phyloP scores from a whole-genome alignment of 169 alveolate species.

The Cryptosporidium parvum region DNA sequence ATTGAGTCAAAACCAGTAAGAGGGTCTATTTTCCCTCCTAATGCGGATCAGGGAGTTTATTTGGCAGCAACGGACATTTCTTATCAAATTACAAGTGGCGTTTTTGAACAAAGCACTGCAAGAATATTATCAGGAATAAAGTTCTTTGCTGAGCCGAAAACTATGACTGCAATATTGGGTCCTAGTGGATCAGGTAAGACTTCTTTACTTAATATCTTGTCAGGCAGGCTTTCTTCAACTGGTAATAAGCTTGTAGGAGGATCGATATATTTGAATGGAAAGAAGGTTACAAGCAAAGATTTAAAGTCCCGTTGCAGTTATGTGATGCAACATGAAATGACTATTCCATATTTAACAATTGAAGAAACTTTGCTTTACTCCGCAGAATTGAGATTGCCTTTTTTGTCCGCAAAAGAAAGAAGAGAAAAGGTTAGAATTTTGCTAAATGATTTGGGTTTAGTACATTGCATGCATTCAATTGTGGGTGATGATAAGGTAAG shows the following conservation, averaged over 20 bases:
- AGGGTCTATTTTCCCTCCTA: conserved; percentile 29
- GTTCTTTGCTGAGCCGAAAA: conserved; percentile 65
- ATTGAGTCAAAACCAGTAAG: conserved; percentile 21
- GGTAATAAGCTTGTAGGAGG: conserved; percentile 58
- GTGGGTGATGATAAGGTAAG: conserved; percentile 85
- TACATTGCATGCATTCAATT: conserved; percentile 78
- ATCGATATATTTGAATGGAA: conserved; percentile 54
- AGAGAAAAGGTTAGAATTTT: conserved; percentile 74
- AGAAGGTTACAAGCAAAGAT: conserved; percentile 70
- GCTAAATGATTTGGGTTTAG: conserved; percentile 77
- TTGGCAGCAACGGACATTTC: conserved; percentile 43
- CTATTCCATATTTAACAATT: conserved; percentile 85
- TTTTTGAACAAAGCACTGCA: conserved; percentile 47
- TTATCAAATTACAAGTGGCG: conserved; percentile 42
- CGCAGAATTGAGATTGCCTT: conserved; percentile 82
- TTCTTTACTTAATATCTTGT: conserved; percentile 88
- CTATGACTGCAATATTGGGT: conserved; percentile 81
- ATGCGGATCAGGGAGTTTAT: conserved; percentile 14
- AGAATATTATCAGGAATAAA: conserved; percentile 37
- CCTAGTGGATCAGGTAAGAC: conserved; percentile 94
- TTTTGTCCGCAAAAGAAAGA: conserved; percentile 57
- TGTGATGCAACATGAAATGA: conserved; percentile 87
- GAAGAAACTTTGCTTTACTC: conserved; percentile 86
- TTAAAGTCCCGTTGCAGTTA: conserved; percentile 80
- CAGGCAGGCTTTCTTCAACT: conserved; percentile 82